Percentiles rank a stretch among this genome's conserved stretches.
Conservation (phyloP, 352 stramenopile species). For the Phytophthora capsici region DNA sequence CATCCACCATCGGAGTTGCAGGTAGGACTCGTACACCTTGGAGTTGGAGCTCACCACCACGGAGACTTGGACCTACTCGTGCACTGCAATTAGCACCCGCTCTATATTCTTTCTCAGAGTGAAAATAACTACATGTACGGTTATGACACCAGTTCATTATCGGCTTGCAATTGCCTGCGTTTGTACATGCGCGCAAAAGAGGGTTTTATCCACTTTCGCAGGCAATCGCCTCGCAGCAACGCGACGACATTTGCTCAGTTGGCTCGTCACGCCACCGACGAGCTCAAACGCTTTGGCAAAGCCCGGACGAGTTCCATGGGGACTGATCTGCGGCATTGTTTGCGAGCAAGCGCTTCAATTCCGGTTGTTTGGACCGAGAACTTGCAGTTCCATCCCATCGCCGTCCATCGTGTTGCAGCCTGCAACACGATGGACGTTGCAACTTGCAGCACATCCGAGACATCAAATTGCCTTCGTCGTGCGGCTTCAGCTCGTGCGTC, state of each 20-base stretch:
- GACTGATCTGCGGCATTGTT: constrained; percentile 7
- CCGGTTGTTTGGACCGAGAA: constrained; percentile 3
- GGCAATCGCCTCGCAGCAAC: background rate
- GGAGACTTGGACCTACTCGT: background rate
- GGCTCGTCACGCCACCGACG: background rate
- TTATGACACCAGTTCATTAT: background rate
- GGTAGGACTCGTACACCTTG: background rate
- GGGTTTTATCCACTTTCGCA: background rate
- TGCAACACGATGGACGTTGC: background rate
- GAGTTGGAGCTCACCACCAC: background rate
- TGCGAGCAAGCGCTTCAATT: constrained; percentile 15
- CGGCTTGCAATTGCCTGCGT: background rate
- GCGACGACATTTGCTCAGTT: background rate
- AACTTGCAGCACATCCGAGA: constrained; percentile 10
- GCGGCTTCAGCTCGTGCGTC: background rate
- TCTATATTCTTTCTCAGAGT: background rate
- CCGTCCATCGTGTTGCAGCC: background rate
- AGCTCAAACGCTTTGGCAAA: constrained; percentile 7
- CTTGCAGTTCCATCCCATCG: constrained; percentile 7
- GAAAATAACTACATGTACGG: background rate
- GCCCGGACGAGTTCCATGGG: background rate
- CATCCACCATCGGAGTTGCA: background rate
- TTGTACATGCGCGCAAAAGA: constrained; percentile 6
- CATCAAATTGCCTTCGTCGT: background rate
- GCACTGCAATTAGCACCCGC: background rate